Evolutionary conservation across 768 basidiomycete genomes (phyloP), one percentile per base, ranked within the genome.

Genomic region (Mycena pura): DNA sequence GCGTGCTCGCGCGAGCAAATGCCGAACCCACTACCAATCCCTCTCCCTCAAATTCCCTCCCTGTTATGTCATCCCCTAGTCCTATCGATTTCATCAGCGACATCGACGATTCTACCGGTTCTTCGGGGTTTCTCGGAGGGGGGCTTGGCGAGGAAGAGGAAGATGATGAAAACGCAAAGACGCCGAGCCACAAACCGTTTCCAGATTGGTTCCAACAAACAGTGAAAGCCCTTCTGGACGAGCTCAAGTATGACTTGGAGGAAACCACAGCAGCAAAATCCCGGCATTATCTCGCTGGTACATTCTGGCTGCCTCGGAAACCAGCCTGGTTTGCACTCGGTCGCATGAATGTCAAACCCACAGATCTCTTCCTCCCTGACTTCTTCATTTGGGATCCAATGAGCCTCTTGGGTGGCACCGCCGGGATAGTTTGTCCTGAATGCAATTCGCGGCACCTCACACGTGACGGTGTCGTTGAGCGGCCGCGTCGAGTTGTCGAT

Each of bases 301-400:
- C n/a, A n/a, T n/a, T n/a, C n/a, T n/a, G n/a, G n/a, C n/a, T n/a
- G n/a, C n/a, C n/a, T n/a, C n/a, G n/a, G n/a, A n/a, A n/a, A n/a
- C n/a, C n/a, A n/a, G n/a, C n/a, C n/a, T n/a, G n/a, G n/a, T n/a
- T n/a, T n/a, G n/a, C n/a, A n/a, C n/a, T n/a, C n/a, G n/a, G n/a
- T n/a, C n/a, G n/a, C n/a, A n/a, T n/a, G n/a, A n/a, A n/a, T 31
- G 21, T 67, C n/a, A 47, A 52, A 14, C 68, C 66, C 1, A 38
- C 61, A 24, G 41, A 63, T 25, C 39, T 63, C 7, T 69, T 62
- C 27, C 21, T 39, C 13, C 43, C 49, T 3, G 11, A 48, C 9
- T 63, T 66, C 31, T 69, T 68, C 27, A 11, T 67, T 1, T 69
- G 68, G 64, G 60, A 67, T 21, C 68, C 63, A 9, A 5, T 58